Evolutionary conservation across 192 early-diverging fungal species (phyloP), one percentile per base, ranked within the genome.

Genomic region (Thoreauomyces humboldtii): DNA sequence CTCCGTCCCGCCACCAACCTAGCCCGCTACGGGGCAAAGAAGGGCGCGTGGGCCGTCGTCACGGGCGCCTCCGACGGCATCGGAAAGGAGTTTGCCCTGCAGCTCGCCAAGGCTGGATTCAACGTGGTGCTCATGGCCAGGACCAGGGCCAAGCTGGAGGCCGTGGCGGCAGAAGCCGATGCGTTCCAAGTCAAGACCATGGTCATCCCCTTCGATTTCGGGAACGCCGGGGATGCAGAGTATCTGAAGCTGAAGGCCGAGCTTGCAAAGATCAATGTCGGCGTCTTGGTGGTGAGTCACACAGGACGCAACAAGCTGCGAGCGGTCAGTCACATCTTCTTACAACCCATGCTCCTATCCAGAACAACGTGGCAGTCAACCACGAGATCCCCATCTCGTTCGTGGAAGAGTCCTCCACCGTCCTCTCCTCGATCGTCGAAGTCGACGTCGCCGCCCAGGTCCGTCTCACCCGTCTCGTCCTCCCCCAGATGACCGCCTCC

Each of bases 61-160:
- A 98, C 96, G 33, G 96, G 96, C 50, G 93, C 92, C 31, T 93
- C 94, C 15, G 96, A 96, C 72, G 96, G 95, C 52, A 92, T 98
- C 73, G 96, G 96, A 31, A 91, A 88, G 60, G 92, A 96, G 73
- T 92, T 94, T 60, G 93, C 94, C n/a, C 65, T 85, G 43, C 92
- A 98, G 75, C 78, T 98, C 32, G 92, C 92, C 32, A 77, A 85
- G 51, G 85, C 85, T 21, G 84, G 84, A 67, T 86, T 93, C 81
- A 95, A 96, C 65, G 44, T 96, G 28, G 65, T 95, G 31, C 72
- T 98, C 35, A 75, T 96, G 33, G 89, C 92, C 45, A 88, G 96
- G 51, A 92, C 87, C 38, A 69, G 73, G 59, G 78, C 80, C 31
- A 98, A 97, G 73, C 81, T 98, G 60, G 85, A 90, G 32, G 72